phyloP scores from a whole-genome alignment of 2,329 filamentous ascomycete species.

The Apiospora pterosperma region DNA sequence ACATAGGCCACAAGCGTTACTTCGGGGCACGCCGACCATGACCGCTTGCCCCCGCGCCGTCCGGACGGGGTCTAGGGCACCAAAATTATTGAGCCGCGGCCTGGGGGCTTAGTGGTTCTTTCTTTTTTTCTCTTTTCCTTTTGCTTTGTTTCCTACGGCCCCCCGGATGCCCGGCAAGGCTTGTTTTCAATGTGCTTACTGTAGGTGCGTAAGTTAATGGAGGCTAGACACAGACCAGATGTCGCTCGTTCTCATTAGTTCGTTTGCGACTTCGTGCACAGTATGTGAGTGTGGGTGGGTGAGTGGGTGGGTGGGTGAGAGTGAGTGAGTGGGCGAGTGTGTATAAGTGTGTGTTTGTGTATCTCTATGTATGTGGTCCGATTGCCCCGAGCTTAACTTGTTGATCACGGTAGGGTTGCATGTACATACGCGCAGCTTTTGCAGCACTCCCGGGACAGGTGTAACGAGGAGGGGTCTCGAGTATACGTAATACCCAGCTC shows the following conservation, averaged over 20 bases:
- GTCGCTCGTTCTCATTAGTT: neutral
- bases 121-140: neutral
- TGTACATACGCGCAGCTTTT: neutral
- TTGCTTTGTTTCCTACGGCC: neutral
- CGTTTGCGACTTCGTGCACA: neutral
- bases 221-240: neutral
- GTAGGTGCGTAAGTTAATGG: neutral
- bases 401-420: neutral
- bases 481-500: neutral
- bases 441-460: neutral
- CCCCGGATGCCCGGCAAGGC: neutral
- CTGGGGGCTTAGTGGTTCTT: neutral
- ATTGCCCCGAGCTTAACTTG: neutral
- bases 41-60: neutral
- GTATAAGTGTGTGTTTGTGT: neutral
- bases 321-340: too few species aligned
- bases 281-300: too few species aligned
- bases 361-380: neutral
- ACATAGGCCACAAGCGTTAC: neutral
- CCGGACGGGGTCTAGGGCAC: neutral
- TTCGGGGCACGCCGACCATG: constrained; percentile 5
- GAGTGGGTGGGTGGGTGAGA: neutral
- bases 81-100: neutral
- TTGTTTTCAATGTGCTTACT: neutral
- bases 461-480: neutral